phyloP scores from a whole-genome alignment of 2,329 filamentous ascomycete genomes.

The Colletotrichum magnum region DNA sequence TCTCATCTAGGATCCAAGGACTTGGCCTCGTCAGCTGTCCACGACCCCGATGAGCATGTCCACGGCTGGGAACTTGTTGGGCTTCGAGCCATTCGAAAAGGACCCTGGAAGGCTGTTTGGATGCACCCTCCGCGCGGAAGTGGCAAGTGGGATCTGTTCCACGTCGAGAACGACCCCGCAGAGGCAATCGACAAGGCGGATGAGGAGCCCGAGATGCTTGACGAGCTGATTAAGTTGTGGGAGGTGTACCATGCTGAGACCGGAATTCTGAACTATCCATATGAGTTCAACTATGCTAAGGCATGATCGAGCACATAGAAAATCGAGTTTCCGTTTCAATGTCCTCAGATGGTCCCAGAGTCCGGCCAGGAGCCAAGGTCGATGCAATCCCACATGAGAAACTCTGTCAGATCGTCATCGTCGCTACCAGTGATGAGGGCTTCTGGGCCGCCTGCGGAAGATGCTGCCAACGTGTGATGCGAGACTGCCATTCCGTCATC shows the following conservation, averaged over 20 bases:
- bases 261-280: constrained; percentile 1
- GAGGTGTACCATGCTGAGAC: constrained; percentile 10
- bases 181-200: constrained; percentile 11
- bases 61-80: constrained; percentile 70
- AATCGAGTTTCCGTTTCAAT: too few species aligned
- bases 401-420: too few species aligned
- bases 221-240: constrained; percentile 14
- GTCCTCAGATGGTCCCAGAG: too few species aligned
- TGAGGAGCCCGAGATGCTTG: not conserved
- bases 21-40: constrained; percentile 53
- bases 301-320: too few species aligned
- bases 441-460: too few species aligned
- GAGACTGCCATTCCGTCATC: too few species aligned
- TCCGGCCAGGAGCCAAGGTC: too few species aligned
- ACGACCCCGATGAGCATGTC: constrained; percentile 64
- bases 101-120: constrained; percentile 71
- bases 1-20: constrained; percentile 49
- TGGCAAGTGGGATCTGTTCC: constrained; percentile 71
- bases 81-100: constrained; percentile 65
- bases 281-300: too few species aligned
- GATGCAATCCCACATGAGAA: too few species aligned
- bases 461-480: too few species aligned
- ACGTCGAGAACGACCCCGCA: constrained; percentile 62
- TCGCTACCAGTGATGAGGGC: too few species aligned
- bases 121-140: constrained; percentile 65